These are phyloP conservation scores for Penicillium psychrosexuale DNA, from an alignment of 2,329 filamentous ascomycete species.

Conservation along the genomic window DNA sequence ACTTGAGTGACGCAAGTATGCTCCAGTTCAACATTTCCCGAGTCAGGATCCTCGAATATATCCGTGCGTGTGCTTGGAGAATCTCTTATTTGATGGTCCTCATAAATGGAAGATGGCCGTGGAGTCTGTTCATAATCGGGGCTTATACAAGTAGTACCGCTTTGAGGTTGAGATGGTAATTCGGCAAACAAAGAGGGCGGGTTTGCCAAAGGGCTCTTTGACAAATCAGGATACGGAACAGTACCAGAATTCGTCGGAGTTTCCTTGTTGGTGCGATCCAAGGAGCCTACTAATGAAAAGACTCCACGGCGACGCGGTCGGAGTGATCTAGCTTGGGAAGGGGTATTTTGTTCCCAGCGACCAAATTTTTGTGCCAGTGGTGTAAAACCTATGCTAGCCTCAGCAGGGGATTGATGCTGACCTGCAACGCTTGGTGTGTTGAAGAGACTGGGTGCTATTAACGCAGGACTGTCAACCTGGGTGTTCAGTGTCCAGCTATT, in stretches of 20 bases:
- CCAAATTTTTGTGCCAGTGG: conserved; percentile 61
- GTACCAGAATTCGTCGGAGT: conserved; percentile 4
- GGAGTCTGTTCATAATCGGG: conserved; percentile 13
- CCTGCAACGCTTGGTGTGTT: conserved; percentile 14
- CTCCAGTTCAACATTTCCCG: not conserved
- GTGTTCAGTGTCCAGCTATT: conserved; percentile 14
- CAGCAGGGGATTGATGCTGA: conserved; percentile 17
- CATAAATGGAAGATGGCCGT: conserved; percentile 2
- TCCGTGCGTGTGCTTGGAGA: conserved; percentile 13
- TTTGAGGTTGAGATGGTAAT: conserved; percentile 12
- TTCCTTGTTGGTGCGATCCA: conserved; percentile 12
- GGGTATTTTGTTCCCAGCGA: conserved; percentile 62
- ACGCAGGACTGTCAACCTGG: conserved; percentile 12
- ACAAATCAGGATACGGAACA: conserved; percentile 25
- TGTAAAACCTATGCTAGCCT: conserved; percentile 56
- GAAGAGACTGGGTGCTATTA: conserved; percentile 7
- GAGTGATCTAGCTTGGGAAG: conserved; percentile 38
- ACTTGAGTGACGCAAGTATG: not conserved
- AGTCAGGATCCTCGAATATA: conserved; percentile 26
- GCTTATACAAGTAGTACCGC: conserved; percentile 10
- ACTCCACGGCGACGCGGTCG: conserved; percentile 30
- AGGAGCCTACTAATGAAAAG: conserved; percentile 36
- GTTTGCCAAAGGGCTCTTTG: conserved; percentile 19
- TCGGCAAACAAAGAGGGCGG: conserved; percentile 15
- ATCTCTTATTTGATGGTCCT: conserved; percentile 10